Base-by-base conservation (phyloP, 768 basidiomycete species). In the Gymnopilus dilepis region DNA sequence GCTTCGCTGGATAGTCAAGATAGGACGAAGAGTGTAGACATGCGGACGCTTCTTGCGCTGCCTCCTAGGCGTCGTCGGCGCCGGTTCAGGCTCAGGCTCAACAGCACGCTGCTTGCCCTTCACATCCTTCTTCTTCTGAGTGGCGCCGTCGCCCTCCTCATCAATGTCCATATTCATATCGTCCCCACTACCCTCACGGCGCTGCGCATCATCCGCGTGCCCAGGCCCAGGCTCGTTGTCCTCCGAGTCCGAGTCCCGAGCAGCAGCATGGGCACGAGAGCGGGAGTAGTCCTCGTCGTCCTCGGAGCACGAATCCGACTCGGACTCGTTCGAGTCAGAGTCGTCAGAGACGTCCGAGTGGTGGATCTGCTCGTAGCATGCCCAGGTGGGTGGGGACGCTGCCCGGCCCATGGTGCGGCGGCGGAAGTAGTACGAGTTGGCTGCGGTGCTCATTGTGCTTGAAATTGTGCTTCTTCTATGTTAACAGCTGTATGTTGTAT, bases 321-420 rank as follows among this genome's bases (percentile, higher is more conserved):
- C 80, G 59, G 52, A 54, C 21, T 47, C 26, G 47, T 50, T 50
- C 15, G 55, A 56, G 24, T 61, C 60, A 15, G 80, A 84, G 63
- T 86, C 84, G 54, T 84, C 86, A 70, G 84, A 86, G 65, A 84
- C 85, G 68, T 83, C 83, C 70, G 85, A 84, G 70, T 86, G 86
- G 63, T 87, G 88, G 73, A 93, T 93, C 83, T 93, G 91, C 82
- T 94, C 92, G 75, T 93, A 94, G 82, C 91, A 94, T 11, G 91
- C 91, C 91, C 91, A 93, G 0, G 90, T 92, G 24, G 92, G 91
- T 1, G 92, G 92, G 3, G 90, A 92, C 17, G 91, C 86, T 38
- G 92, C 91, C 55, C 91, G 84, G 22, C 92, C 91, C 66, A 92
- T 86, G 41, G 85, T 84, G 66, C 91, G 89, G 54, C 88, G 86